Evolutionary conservation across 1,139 yeast species (phyloP), one percentile per base, ranked within the genome.

Genomic region (Candida smagusa): DNA sequence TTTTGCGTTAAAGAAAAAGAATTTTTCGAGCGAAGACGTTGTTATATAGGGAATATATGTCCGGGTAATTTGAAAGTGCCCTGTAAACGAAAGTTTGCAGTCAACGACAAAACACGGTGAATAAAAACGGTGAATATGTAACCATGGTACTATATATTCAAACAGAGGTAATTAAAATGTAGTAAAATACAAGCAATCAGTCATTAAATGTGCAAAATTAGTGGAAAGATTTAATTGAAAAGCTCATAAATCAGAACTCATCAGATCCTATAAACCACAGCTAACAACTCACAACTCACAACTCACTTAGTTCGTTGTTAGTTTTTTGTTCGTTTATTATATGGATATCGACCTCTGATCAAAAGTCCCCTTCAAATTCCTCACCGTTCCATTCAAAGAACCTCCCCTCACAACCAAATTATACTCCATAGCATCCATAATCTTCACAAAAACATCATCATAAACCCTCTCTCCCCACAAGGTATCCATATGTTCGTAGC

Each of bases 1-100:
- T 63, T 77, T 27, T 74, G 85, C 85, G 85, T 80, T 77, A 68
- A 51, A 42, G 51, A 48, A 50, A 41, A 46, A 47, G 35, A 33
- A n/a, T 22, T 22, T 13, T n/a, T 9, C 6, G 24, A 12, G 33
- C 22, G 30, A 13, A n/a, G 9, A 12, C n/a, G 4, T 9, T 4
- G 30, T n/a, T 13, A 25, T 22, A 25, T 13, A 9, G 13, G 7
- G 9, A 9, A 3, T 22, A 9, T 22, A 22, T 30, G 40, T 39
- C 42, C 42, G 42, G 42, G 42, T 39, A 39, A 39, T 16, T 11
- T 12, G 5, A 16, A 16, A 4, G 5, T 16, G 19, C 19, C 19
- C 19, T 16, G 19, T 16, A 16, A 16, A 16, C n/a, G n/a, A n/a
- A n/a, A n/a, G 3, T 16, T 16, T 16, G 19, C 19, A 16, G 5